phyloP scores from a whole-genome alignment of 2,329 filamentous ascomycete genomes.

The Ophiostoma novo-ulmi region DNA sequence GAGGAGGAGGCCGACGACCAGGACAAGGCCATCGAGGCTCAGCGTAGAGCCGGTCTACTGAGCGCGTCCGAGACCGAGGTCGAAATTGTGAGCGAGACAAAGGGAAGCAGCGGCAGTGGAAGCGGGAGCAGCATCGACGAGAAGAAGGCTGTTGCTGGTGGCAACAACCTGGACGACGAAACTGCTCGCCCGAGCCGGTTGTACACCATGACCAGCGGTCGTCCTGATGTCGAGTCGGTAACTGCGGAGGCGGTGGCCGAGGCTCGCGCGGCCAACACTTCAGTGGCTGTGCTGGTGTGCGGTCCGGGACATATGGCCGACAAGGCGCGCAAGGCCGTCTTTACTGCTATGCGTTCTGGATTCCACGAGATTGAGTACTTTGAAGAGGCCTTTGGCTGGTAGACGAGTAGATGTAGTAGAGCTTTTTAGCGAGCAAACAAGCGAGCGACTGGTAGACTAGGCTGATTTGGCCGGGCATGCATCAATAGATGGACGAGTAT shows the following conservation, averaged over 20 bases:
- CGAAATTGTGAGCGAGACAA: not conserved
- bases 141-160: not conserved
- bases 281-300: constrained; percentile 27
- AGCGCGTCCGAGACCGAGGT: not conserved
- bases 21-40: not conserved
- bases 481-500: not conserved
- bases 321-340: constrained; percentile 21
- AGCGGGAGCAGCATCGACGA: not conserved
- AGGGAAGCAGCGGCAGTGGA: too few species aligned
- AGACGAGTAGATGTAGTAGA: not conserved
- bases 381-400: constrained; percentile 29
- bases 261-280: constrained; percentile 12
- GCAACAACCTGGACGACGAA: not conserved
- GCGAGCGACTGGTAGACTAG: not conserved
- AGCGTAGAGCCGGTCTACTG: constrained; percentile 10
- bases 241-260: constrained; percentile 17
- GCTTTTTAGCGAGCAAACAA: not conserved
- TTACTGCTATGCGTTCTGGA: constrained; percentile 17
- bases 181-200: not conserved
- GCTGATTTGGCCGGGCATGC: not conserved
- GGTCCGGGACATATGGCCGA: constrained; percentile 26
- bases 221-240: constrained; percentile 24
- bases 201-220: constrained; percentile 21
- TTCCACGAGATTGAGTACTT: constrained; percentile 24
- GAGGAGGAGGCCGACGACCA: constrained; percentile 9